Percentiles rank a stretch among this genome's conserved stretches.
Evolutionary conservation across 768 basidiomycete genomes (phyloP).

Genomic region (Amyloporia xantha): DNA sequence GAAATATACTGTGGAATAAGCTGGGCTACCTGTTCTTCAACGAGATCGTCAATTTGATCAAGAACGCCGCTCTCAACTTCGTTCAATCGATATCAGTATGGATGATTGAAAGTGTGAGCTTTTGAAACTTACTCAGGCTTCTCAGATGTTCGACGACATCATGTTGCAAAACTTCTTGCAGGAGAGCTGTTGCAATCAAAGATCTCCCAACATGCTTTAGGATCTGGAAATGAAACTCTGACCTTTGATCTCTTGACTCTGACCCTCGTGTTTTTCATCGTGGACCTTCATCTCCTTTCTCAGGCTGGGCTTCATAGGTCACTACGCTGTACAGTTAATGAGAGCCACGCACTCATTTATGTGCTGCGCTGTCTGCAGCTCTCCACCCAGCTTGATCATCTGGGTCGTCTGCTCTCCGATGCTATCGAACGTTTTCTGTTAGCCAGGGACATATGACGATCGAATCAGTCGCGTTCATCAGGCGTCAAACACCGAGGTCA

Average conservation of each 20-base stretch:
- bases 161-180: constrained; percentile 38
- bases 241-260: constrained; percentile 46
- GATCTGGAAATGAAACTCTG: constrained; percentile 7
- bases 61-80: constrained; percentile 47
- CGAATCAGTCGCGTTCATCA: too few relatives aligned
- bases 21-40: constrained; percentile 42
- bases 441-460: too few relatives aligned
- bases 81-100: too few relatives aligned
- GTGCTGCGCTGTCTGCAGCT: constrained; percentile 31
- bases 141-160: constrained; percentile 40
- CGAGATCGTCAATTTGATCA: constrained; percentile 42
- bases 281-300: constrained; percentile 37
- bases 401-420: constrained; percentile 40
- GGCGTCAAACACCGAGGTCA: too few relatives aligned
- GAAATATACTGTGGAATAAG: constrained; percentile 43
- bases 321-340: background rate
- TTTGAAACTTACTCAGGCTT: constrained; percentile 33
- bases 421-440: constrained; percentile 37
- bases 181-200: constrained; percentile 31
- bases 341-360: constrained; percentile 32
- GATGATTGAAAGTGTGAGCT: too few relatives aligned
- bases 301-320: constrained; percentile 28
- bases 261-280: constrained; percentile 37
- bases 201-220: background rate
- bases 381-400: constrained; percentile 34